phyloP scores from a whole-genome alignment of 75 land plant genomes.

The Azolla pinnata region DNA sequence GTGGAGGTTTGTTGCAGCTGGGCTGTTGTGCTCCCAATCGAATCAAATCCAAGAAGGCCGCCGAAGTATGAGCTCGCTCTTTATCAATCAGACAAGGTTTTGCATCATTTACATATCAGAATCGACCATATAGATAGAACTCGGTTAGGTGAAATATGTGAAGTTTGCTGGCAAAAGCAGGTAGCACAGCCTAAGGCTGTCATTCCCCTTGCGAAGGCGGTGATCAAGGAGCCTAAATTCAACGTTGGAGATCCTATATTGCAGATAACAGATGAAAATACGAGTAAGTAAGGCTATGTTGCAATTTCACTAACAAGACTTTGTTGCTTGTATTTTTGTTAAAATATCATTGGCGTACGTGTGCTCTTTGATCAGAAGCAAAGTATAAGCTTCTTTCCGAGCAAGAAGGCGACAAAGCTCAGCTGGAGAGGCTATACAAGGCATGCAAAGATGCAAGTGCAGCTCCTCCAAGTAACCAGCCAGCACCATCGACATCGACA shows the following conservation, averaged over 20 bases:
- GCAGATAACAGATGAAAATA: slow-evolving; percentile 41
- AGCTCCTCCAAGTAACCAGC: neutral
- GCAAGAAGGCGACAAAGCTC: slow-evolving; percentile 60
- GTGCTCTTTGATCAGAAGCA: slow-evolving; percentile 35
- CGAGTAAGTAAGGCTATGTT: slow-evolving; percentile 32
- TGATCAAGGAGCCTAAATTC: slow-evolving; percentile 63
- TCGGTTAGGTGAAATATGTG: no score
- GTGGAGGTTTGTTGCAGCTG: slow-evolving; percentile 56
- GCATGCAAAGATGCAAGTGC: slow-evolving; percentile 42
- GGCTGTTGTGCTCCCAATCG: slow-evolving; percentile 88
- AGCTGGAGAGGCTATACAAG: slow-evolving; percentile 61
- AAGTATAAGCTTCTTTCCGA: slow-evolving; percentile 56
- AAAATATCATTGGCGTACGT: no score
- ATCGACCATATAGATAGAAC: no score
- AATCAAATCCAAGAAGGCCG: slow-evolving; percentile 45
- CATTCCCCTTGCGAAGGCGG: slow-evolving; percentile 55
- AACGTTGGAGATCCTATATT: slow-evolving; percentile 56
- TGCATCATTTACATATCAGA: no score
- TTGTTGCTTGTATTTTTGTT: neutral
- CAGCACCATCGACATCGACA: neutral
- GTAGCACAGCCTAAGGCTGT: slow-evolving; percentile 48
- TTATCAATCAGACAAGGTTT: slow-evolving; percentile 69
- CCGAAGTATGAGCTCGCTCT: slow-evolving; percentile 68
- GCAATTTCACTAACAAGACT: neutral
- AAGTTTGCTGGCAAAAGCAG: no score